These are phyloP conservation scores for Yarrowia sp. DNA, from an alignment of 805 yeast species.

Conservation along the genomic window DNA sequence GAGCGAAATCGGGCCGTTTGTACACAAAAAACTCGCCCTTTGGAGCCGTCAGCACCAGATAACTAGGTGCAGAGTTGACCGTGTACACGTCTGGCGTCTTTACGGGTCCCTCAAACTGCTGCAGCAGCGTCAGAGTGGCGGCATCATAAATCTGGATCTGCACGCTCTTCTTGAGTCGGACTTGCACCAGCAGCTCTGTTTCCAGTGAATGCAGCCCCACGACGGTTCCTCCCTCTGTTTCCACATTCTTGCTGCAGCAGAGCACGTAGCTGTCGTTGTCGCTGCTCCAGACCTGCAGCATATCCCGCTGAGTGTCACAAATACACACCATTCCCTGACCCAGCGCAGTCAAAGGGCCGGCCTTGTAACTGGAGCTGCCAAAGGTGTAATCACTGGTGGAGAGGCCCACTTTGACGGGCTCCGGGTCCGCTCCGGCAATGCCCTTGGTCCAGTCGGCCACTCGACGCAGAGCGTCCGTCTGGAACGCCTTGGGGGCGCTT, in stretches of 20 bases:
- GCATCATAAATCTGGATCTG: not conserved
- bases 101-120: not conserved
- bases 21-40: conserved; percentile 1
- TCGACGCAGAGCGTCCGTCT: conserved; percentile 2
- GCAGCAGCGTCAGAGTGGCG: not conserved
- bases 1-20: not conserved
- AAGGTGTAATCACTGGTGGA: conserved; percentile 46
- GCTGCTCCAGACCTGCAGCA: not conserved
- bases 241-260: not conserved
- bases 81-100: not conserved
- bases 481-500: conserved; percentile 5
- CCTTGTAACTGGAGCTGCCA: conserved; percentile 4
- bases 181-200: not conserved
- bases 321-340: not conserved
- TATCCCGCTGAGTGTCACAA: conserved; percentile 4
- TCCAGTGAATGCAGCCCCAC: not conserved
- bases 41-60: not conserved
- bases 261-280: not conserved
- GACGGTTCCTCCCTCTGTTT: not conserved
- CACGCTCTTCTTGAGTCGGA: not conserved
- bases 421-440: conserved; percentile 48
- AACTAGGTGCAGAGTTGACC: not conserved
- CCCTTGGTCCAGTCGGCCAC: conserved; percentile 40
- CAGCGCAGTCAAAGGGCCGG: not conserved
- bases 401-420: conserved; percentile 50